Evolutionary conservation across 2,329 filamentous ascomycete genomes (phyloP).

Genomic region (Fusarium redolens): DNA sequence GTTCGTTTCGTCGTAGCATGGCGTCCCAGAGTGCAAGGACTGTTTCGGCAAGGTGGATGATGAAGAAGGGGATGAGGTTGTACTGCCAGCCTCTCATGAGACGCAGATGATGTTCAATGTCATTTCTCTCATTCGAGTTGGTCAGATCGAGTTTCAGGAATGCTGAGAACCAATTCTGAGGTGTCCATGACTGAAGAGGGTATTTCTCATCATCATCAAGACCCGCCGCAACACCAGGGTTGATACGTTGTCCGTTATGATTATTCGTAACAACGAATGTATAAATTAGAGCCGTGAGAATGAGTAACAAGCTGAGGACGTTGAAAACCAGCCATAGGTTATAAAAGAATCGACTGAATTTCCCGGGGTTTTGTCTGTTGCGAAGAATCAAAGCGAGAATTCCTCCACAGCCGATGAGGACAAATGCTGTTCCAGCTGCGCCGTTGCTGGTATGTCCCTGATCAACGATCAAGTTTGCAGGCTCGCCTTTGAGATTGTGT

Average conservation of each 20-base stretch:
- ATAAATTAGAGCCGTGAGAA: conserved; percentile 41
- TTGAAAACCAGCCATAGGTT: conserved; percentile 39
- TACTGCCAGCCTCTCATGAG: conserved; percentile 47
- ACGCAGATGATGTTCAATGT: conserved; percentile 39
- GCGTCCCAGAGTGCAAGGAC: conserved; percentile 40
- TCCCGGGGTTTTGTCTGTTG: conserved; percentile 17
- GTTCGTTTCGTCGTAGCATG: conserved; percentile 18
- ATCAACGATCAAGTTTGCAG: conserved; percentile 41
- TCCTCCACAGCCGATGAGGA: conserved; percentile 44
- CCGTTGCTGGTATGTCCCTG: conserved; percentile 47
- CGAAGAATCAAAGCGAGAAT: conserved; percentile 39
- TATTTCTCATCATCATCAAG: conserved; percentile 34
- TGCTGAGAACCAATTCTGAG: conserved; percentile 46
- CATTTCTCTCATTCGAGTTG: conserved; percentile 16
- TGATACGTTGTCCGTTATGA: conserved; percentile 40
- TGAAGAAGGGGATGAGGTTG: conserved; percentile 47
- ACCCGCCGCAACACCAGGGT: conserved; percentile 16
- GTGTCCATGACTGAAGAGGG: conserved; percentile 40
- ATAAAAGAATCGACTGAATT: conserved; percentile 33
- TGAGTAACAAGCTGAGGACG: conserved; percentile 38
- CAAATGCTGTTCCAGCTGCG: conserved; percentile 44
- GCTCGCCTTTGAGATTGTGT: conserved; percentile 33
- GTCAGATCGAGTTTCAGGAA: conserved; percentile 39
- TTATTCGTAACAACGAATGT: conserved; percentile 45
- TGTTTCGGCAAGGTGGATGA: conserved; percentile 43